A percentile compares a stretch with the other conserved stretches of the same genome.
phyloP scores from a whole-genome alignment of 371 early-diverging fungal genomes.

The Amoeboaphelidium protococcarum region DNA sequence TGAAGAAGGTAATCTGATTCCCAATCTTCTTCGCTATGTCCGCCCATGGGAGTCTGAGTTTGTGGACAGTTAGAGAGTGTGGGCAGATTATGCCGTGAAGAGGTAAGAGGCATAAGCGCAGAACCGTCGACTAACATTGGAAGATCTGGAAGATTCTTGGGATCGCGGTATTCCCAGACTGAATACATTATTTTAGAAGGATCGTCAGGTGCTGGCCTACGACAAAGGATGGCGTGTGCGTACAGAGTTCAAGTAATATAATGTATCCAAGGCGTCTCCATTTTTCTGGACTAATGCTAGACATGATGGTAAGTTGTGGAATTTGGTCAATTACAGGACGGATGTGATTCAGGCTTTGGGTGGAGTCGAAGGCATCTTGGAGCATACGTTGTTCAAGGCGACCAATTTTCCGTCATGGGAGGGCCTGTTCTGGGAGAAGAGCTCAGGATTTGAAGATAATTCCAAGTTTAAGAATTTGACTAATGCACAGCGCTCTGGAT shows the following conservation, averaged over 20 bases:
- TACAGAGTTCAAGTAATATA: conserved; percentile 90
- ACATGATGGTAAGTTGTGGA: conserved; percentile 68
- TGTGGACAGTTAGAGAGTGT: conserved; percentile 89
- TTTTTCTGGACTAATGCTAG: conserved; percentile 75
- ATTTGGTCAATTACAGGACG: conserved; percentile 83
- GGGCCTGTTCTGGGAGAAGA: conserved; percentile 95
- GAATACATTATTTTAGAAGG: conserved; percentile 77
- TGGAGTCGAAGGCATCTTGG: conserved; percentile 92
- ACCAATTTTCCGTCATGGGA: conserved; percentile 93
- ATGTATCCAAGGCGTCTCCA: conserved; percentile 75
- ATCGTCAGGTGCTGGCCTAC: conserved; percentile 88
- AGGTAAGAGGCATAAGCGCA: conserved; percentile 86
- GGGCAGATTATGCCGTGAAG: conserved; percentile 95
- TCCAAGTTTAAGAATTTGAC: conserved; percentile 71
- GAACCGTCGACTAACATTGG: conserved; percentile 73
- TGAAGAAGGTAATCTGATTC: conserved; percentile 85
- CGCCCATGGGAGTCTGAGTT: conserved; percentile 97
- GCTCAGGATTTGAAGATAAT: conserved; percentile 12
- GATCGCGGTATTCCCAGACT: conserved; percentile 97
- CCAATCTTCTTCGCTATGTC: conserved; percentile 89
- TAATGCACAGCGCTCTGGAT: conserved; percentile 92
- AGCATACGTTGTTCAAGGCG: conserved; percentile 93
- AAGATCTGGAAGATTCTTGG: conserved; percentile 94
- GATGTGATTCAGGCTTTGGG: conserved; percentile 96
- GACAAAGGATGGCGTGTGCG: conserved; percentile 97